phyloP scores from a whole-genome alignment of 139 green algal genomes.

The Coelastrella sp. region DNA sequence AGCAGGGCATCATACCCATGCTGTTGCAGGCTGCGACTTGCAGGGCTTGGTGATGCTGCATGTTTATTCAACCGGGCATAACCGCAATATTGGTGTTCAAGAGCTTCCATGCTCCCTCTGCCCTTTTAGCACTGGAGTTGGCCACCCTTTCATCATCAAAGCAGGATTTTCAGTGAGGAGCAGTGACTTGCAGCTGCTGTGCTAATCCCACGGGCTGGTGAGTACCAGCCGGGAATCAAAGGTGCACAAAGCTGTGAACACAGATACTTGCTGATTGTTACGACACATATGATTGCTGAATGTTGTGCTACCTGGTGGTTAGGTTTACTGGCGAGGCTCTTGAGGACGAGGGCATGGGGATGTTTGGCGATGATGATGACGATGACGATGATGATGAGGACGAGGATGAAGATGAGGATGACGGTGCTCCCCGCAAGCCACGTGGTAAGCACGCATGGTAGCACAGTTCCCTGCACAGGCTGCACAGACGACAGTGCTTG shows the following conservation, averaged over 20 bases:
- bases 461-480: not conserved
- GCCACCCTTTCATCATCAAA: too few relatives aligned
- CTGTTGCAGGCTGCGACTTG: not conserved
- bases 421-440: slow-evolving; percentile 18
- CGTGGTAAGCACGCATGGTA: not conserved
- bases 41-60: not conserved
- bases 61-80: too few relatives aligned
- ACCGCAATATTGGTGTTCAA: too few relatives aligned
- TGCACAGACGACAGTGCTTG: not conserved
- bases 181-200: not conserved
- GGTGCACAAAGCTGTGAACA: too few relatives aligned
- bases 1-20: not conserved
- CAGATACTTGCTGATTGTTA: too few relatives aligned
- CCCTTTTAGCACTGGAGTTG: too few relatives aligned
- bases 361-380: slow-evolving; percentile 68
- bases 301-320: not conserved
- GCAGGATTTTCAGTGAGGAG: not conserved
- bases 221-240: too few relatives aligned
- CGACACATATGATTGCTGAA: not conserved
- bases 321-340: slow-evolving; percentile 95
- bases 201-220: too few relatives aligned
- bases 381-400: slow-evolving; percentile 82
- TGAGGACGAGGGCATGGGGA: slow-evolving; percentile 69
- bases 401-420: slow-evolving; percentile 36
- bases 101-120: too few relatives aligned